Evolutionary conservation across 352 stramenopile genomes (phyloP).

Genomic region (Phytopythium aichiense): DNA sequence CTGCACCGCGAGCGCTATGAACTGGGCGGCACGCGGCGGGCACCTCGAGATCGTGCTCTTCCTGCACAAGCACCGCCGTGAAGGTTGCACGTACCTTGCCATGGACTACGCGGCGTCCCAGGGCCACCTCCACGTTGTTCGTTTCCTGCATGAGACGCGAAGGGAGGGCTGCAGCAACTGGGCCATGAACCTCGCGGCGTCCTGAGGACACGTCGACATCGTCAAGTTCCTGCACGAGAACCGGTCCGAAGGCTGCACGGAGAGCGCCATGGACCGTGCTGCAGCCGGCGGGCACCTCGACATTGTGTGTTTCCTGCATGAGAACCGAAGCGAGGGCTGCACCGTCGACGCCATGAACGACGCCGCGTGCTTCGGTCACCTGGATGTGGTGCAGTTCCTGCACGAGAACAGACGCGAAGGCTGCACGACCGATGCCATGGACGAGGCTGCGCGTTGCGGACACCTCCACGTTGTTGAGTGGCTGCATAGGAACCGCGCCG

Average conservation of each 20-base stretch:
- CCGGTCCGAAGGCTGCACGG: conserved; percentile 12
- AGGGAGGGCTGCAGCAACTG: conserved; percentile 12
- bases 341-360: conserved; percentile 12
- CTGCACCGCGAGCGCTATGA: conserved; percentile 13
- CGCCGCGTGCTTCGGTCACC: conserved; percentile 11
- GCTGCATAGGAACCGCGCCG: conserved; percentile 6
- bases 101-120: conserved; percentile 19
- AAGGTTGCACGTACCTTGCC: conserved; percentile 15
- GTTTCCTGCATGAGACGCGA: conserved; percentile 12
- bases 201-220: conserved; percentile 11
- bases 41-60: conserved; percentile 16
- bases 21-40: conserved; percentile 13
- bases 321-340: conserved; percentile 13
- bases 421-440: conserved; percentile 10
- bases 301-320: conserved; percentile 14
- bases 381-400: conserved; percentile 11
- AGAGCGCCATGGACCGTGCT: conserved; percentile 12
- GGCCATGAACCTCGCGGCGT: conserved; percentile 18
- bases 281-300: conserved; percentile 8
- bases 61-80: conserved; percentile 7
- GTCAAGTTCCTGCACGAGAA: conserved; percentile 15
- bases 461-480: conserved; percentile 10
- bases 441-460: conserved; percentile 8
- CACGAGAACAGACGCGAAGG: conserved; percentile 10
- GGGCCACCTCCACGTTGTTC: conserved; percentile 13